Base-by-base conservation (phyloP, 805 yeast species). In the Maudiozyma serrabonitensis region DNA sequence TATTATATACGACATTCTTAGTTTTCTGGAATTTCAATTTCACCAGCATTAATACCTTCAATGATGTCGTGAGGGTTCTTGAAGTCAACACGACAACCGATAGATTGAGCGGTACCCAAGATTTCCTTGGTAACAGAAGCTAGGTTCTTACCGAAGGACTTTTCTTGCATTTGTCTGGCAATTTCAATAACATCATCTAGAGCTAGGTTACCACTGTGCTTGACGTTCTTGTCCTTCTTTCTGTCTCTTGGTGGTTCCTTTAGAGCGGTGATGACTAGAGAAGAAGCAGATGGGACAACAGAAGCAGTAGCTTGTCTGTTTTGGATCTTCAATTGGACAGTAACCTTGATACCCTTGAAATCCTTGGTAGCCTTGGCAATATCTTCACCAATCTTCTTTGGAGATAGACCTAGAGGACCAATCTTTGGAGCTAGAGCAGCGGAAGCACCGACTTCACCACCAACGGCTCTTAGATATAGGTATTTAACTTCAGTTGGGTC, bases 351-450 rank as follows among this genome's bases (percentile, higher is more conserved):
- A 82, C 99, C 99, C 81, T 93, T 93, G 95, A 82, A 93, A 73
- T 84, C 82, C 80, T 87, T 85, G 80, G 99, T 93, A 75, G 99
- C 99, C 85, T 93, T 93, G 75, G 99, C 99, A 70, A 93, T 93
- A 75, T 93, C 99, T 79, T 93, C 99, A 90, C 99, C 99, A 73
- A 93, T 96, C 84, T 93, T 91, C 95, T 91, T 93, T 81, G 99
- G 97, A 58, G 97, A 90, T 69, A 93, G 81, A 89, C 99, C 99
- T 74, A 93, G 88, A 68, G 99, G 99, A 88, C 99, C 99, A 73
- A 93, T 93, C 91, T 93, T 93, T 75, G 99, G 99, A 68, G 99
- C 99, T 71, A 93, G 86, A 64, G 99, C 96, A 63, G 99, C 87
- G 59, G 99, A 89, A 71, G 98, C 96, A 81, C 98, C 99, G 70